Conservation (phyloP, 2,329 filamentous ascomycete species). For the Aspergillus unguis region DNA sequence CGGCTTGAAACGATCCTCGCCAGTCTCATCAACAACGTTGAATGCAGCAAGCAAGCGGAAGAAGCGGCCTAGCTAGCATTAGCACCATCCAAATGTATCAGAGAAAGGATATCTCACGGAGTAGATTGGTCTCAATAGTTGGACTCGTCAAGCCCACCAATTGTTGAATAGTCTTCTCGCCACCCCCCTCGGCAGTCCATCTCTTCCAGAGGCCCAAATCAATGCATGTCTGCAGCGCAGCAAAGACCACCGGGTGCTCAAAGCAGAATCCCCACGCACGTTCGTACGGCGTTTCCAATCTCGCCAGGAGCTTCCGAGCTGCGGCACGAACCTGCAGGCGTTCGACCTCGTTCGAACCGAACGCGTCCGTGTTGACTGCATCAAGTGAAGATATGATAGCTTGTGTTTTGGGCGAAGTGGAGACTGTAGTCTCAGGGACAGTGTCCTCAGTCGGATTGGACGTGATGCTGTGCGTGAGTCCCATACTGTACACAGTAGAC, state of each 20-base stretch:
- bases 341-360: constrained; percentile 22
- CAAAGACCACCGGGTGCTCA: constrained; percentile 30
- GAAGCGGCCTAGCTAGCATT: constrained; percentile 22
- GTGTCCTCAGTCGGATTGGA: neutral
- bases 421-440: neutral
- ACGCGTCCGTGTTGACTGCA: constrained; percentile 14
- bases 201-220: constrained; percentile 31
- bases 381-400: constrained; percentile 20
- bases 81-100: too few species aligned
- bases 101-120: neutral
- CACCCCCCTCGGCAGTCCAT: constrained; percentile 29
- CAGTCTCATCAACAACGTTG: constrained; percentile 31
- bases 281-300: constrained; percentile 33
- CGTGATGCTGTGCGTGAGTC: neutral
- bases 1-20: constrained; percentile 28
- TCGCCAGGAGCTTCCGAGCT: constrained; percentile 27
- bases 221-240: constrained; percentile 29
- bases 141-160: constrained; percentile 24
- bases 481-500: too few species aligned
- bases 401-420: constrained; percentile 3
- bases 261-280: constrained; percentile 31
- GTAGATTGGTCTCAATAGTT: neutral
- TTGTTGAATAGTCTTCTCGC: constrained; percentile 27
- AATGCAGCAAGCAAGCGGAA: constrained; percentile 31
- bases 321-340: constrained; percentile 26